Percentiles rank a stretch among this genome's conserved stretches.
These are phyloP conservation scores for Nowakowskiella sp. DNA, from an alignment of 192 early-diverging fungal species.

Conservation along the genomic window DNA sequence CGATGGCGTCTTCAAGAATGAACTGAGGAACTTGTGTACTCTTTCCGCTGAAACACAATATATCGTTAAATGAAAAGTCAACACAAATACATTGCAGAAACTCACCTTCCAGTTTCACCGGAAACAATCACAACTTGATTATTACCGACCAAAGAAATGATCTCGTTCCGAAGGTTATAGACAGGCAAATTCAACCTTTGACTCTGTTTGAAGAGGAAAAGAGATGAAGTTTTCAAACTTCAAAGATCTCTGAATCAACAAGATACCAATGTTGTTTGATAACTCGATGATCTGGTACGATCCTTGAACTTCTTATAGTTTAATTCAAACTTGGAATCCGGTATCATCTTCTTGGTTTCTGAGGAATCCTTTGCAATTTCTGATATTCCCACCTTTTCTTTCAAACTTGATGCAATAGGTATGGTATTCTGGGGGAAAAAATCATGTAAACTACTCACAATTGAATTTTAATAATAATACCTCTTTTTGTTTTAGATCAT, in stretches of 20 bases:
- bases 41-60: slow-evolving; percentile 37
- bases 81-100: slow-evolving; percentile 4
- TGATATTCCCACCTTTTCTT: neutral
- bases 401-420: no score
- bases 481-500: slow-evolving; percentile 1
- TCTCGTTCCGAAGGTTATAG: slow-evolving; percentile 38
- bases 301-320: slow-evolving; percentile 26
- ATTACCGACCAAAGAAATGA: slow-evolving; percentile 35
- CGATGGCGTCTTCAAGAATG: slow-evolving; percentile 52
- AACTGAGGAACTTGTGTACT: slow-evolving; percentile 79
- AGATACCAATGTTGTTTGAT: neutral
- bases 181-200: slow-evolving; percentile 55
- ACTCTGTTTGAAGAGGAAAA: slow-evolving; percentile 17
- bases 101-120: slow-evolving; percentile 66
- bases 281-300: neutral
- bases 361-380: neutral
- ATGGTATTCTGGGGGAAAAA: no score
- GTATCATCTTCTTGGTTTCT: neutral
- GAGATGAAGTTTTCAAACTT: neutral
- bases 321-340: neutral
- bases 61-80: neutral
- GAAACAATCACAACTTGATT: slow-evolving; percentile 64
- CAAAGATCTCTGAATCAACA: neutral
- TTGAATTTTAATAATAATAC: slow-evolving; percentile 2
- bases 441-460: no score